phyloP scores from a whole-genome alignment of 2,329 filamentous ascomycete species.

The Penicillium sp. region DNA sequence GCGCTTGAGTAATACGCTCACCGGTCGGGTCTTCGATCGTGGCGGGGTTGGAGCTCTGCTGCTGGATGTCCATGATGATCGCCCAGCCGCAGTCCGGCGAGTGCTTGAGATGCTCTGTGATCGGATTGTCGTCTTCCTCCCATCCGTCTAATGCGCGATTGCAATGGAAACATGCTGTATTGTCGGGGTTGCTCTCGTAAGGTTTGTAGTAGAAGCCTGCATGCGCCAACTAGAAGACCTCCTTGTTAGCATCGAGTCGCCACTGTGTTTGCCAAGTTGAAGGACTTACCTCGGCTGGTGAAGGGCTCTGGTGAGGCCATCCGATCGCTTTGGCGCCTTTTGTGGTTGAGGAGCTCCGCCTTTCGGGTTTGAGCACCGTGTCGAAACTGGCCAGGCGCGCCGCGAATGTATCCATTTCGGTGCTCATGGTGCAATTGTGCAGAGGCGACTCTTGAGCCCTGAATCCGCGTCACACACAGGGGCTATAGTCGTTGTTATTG shows the following conservation, averaged over 20 bases:
- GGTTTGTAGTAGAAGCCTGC: constrained; percentile 91
- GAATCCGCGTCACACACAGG: not conserved
- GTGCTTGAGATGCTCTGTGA: constrained; percentile 79
- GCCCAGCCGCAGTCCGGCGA: constrained; percentile 84
- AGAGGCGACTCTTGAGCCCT: not conserved
- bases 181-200: constrained; percentile 69
- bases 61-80: constrained; percentile 59
- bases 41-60: constrained; percentile 41
- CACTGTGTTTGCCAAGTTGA: constrained; percentile 3
- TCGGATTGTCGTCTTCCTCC: constrained; percentile 79
- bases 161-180: constrained; percentile 85
- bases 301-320: constrained; percentile 74
- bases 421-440: constrained; percentile 18
- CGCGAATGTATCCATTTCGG: constrained; percentile 59
- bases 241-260: constrained; percentile 1
- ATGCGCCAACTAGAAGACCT: constrained; percentile 63
- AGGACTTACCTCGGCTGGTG: constrained; percentile 56
- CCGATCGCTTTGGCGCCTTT: constrained; percentile 53
- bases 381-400: constrained; percentile 78
- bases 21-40: constrained; percentile 67
- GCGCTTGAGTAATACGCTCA: constrained; percentile 66
- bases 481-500: constrained; percentile 2
- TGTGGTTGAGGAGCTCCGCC: constrained; percentile 64
- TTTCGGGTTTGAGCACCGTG: constrained; percentile 54
- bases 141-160: constrained; percentile 80